Base-by-base conservation (phyloP, 228 moss, liverwort and hornwort species). In the Sphagnum magellanicum region DNA sequence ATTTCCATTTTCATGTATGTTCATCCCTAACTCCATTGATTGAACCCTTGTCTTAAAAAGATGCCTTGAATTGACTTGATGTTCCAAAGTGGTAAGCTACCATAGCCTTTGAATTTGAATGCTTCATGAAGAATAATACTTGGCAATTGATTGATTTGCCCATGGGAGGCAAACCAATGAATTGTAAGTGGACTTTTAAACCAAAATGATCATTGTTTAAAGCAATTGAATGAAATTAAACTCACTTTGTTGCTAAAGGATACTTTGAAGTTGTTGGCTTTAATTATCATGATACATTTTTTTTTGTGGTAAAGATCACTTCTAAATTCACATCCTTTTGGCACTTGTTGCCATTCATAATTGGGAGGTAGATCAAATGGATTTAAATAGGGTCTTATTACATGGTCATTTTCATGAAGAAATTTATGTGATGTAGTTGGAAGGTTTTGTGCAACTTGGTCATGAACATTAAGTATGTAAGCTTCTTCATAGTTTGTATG, bases 161-260 rank as follows among this genome's bases (percentile, higher is more conserved):
- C 32, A 32, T 32, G 32, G 32, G 3, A 32, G n/a, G 32, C 32
- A 3, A 32, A 32, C 32, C 32, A 32, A 32, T 32, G 32, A 32
- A 32, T 32, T 32, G 32, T 32, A 32, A 32, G 32, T 32, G 32
- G 3, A 32, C 3, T 32, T 3, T 32, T 32, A 32, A 32, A 32
- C 32, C 32, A 32, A 68, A 51, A 68, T 16, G 52, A 12, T 15
- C 52, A 10, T 9, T 4, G 6, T 50, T 50, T 52, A 50, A 49
- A 57, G 75, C 6, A 71, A n/a, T 75, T 51, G 48, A 51, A 64
- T 13, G 16, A 6, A 9, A 75, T 3, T 71, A 76, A 50, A 72
- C 65, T 0, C 51, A 13, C 5, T 15, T 72, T 5, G 63, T 71
- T 4, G 76, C 49, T 49, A 16, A 49, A 16, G 65, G 76, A 6